Evolutionary conservation across 805 yeast genomes (phyloP), one percentile per base, ranked within the genome.

Genomic region (Pichia rugopelliculosa): DNA sequence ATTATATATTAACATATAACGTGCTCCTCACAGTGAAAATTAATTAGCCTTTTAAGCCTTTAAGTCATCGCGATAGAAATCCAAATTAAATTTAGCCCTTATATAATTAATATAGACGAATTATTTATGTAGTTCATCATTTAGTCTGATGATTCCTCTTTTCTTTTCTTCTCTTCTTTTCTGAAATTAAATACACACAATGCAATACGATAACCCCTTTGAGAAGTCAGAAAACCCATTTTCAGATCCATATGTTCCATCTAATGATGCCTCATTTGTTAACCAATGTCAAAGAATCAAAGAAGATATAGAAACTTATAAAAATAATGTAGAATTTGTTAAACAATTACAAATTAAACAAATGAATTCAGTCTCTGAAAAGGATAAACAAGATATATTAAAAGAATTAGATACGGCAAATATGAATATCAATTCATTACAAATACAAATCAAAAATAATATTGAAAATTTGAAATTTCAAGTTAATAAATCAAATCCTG

Each of bases 391-490:
- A 27, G 12, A 42, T 9, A 27, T 26, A 9, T 23, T 48, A 20
- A 7, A 44, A 44, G 20, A 51, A 49, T 23, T 30, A 43, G 33
- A 46, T 46, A 11, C 44, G 34, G 24, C 45, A 43, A 46, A 48
- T 47, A 9, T 56, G 50, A 39, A 48, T 47, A 42, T 48, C 27
- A 47, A 49, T 24, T 41, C 48, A 4, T 36, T 44, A 24, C 49
- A 48, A 21, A 21, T 17, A 6, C 22, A 36, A 12, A 77, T 90
- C 61, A 87, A 86, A 67, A 59, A 68, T 49, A 73, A 84, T 56
- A 85, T 90, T 64, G 86, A 86, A 62, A 67, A 72, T 48, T 82
- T 84, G 45, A 93, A 87, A 66, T 72, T 77, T 46, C 72, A 72
- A 48, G 82, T 84, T 21, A 73, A 47, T n/a, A 39, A 73, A 36